A percentile compares a stretch with the other conserved stretches of the same genome.
phyloP scores from a whole-genome alignment of 352 stramenopile species.

The Phytophthora palmivora region DNA sequence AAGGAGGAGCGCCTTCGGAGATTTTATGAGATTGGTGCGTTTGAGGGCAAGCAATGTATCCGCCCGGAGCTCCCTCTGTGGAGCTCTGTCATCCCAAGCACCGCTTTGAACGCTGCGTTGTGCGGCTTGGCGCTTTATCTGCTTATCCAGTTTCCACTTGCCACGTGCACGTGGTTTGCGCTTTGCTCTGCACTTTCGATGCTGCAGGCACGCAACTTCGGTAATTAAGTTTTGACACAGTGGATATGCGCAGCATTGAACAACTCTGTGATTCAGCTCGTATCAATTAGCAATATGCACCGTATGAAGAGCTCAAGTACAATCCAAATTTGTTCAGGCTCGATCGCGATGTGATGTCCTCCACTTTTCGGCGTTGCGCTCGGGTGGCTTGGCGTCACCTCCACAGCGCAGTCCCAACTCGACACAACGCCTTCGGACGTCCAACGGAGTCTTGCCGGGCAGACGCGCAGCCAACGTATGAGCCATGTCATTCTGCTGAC shows the following conservation, averaged over 20 bases:
- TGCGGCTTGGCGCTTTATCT: constrained; percentile 38
- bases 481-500: constrained; percentile 47
- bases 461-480: constrained; percentile 47
- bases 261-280: constrained; percentile 8
- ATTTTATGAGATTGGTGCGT: constrained; percentile 70
- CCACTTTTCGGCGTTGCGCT: constrained; percentile 60
- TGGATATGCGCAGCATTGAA: not conserved
- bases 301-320: constrained; percentile 11
- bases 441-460: constrained; percentile 36
- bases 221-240: constrained; percentile 30
- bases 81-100: constrained; percentile 35
- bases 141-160: constrained; percentile 42
- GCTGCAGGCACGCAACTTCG: constrained; percentile 59
- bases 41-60: constrained; percentile 48
- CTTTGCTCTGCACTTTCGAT: constrained; percentile 55
- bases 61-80: constrained; percentile 42
- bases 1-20: constrained; percentile 72
- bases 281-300: constrained; percentile 11
- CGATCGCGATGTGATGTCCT: constrained; percentile 14
- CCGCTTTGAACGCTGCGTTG: constrained; percentile 52
- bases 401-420: constrained; percentile 65
- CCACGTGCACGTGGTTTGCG: constrained; percentile 46
- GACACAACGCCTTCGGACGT: constrained; percentile 62
- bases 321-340: constrained; percentile 1
- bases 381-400: constrained; percentile 29